Conservation (phyloP, 192 early-diverging fungal species). For the Coemansia reversa region DNA sequence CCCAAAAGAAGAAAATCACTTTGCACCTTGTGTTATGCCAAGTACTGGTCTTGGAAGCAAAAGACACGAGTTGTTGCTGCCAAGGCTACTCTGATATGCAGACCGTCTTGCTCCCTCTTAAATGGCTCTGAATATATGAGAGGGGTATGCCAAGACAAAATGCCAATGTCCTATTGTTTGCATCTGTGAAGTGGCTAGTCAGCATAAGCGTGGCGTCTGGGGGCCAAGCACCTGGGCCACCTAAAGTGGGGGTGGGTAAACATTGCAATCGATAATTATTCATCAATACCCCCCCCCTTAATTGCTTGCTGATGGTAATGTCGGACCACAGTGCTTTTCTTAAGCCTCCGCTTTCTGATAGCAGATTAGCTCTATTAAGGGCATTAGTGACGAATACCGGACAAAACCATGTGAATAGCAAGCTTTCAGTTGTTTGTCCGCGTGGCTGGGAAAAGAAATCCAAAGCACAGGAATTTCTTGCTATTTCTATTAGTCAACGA, state of each 20-base stretch:
- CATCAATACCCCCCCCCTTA: not conserved
- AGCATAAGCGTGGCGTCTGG: not conserved
- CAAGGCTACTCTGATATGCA: not conserved
- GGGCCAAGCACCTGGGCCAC: not conserved
- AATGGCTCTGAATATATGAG: not conserved
- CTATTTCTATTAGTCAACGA: not conserved
- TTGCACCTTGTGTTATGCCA: not conserved
- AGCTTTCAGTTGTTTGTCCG: not conserved
- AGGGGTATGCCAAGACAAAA: not conserved
- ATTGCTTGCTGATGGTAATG: not conserved
- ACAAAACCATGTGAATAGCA: not conserved
- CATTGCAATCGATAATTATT: not conserved
- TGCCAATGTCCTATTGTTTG: not conserved
- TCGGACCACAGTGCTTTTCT: not conserved
- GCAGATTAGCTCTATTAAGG: not conserved
- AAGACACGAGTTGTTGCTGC: not conserved
- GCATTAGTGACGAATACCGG: not conserved
- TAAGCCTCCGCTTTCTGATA: not conserved
- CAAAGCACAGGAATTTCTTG: too few relatives aligned
- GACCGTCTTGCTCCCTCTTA: not conserved
- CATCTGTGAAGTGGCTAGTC: not conserved
- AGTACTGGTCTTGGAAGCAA: not conserved
- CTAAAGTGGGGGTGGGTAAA: not conserved
- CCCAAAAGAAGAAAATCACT: not conserved
- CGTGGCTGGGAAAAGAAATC: not conserved